Evolutionary conservation across 1,284 basidiomycete species (phyloP), one percentile per base, ranked within the genome.

Genomic region (Rhodotorula sp.): DNA sequence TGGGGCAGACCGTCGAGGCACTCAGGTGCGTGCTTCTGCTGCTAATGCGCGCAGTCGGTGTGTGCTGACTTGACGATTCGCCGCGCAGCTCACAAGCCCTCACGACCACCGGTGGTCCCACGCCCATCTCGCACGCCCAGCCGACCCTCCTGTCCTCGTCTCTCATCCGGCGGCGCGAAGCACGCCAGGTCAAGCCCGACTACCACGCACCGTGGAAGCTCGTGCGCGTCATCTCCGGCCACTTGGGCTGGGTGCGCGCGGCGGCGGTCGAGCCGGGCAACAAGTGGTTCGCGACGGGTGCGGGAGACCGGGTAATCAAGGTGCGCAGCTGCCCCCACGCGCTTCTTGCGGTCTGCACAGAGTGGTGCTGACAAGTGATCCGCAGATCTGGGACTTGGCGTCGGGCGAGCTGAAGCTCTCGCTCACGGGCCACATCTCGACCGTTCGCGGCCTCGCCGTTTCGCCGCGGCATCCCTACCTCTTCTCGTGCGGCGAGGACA

Each of bases 131-230:
- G 14, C 74, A 76, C 70, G 70, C 70, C 13, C 57, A 63, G 80
- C 81, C 79, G 77, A 74, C 84, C 80, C 79, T 83, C 64, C 87
- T 97, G 61, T 91, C 91, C 23, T 89, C 92, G 79, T 93, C 93
- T 0, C 88, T 97, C 62, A 88, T 89, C 68, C 86, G 92, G 34
- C 92, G 95, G 83, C 93, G 96, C 84, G 92, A 93, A 68, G 92
- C 91, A 8, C 87, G 92, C 48, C 91, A 91, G 46, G 88, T 97
- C 78, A 96, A 97, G 82, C 97, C 96, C 4, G 91, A 90, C 13
- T 97, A 92, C 81, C 96, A 99, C 79, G 88, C 96, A 10, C 91
- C 90, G 78, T 96, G 96, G 96, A 97, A 97, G 83, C 89, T 99
- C 66, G 86, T 90, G 77, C 91, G 95, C 64, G 97, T 99, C 79